These are phyloP conservation scores for Tolypocladium nubicola DNA, from an alignment of 2,329 filamentous ascomycete species.

Conservation along the genomic window DNA sequence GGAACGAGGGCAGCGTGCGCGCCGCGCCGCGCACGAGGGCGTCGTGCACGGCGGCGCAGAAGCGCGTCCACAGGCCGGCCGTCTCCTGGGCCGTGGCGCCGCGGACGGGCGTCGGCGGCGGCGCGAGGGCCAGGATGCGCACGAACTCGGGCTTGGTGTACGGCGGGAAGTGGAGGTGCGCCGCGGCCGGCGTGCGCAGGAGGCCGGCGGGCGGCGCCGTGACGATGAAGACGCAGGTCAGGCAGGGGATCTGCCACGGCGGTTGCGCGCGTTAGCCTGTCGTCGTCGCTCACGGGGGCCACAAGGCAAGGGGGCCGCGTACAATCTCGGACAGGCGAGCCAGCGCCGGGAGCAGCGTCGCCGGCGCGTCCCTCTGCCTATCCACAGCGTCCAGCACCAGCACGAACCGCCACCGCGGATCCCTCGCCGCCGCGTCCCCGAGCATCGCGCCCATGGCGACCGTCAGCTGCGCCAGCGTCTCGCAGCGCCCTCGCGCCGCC, in stretches of 20 bases:
- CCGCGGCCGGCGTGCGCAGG: conserved; percentile 58
- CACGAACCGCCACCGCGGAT: conserved; percentile 51
- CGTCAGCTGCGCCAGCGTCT: conserved; percentile 67
- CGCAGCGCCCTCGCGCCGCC: conserved; percentile 42
- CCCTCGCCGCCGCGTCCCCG: conserved; percentile 25
- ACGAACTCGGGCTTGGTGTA: conserved; percentile 77
- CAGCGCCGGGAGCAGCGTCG: conserved; percentile 70
- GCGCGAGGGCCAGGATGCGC: conserved; percentile 54
- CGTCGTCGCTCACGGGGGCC: too few species aligned
- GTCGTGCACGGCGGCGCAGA: conserved; percentile 78
- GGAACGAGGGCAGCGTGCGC: conserved; percentile 66
- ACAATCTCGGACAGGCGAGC: conserved; percentile 74
- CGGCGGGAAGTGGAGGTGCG: conserved; percentile 72
- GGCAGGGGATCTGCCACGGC: conserved; percentile 55
- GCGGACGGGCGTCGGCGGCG: conserved; percentile 29
- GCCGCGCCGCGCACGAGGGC: conserved; percentile 71
- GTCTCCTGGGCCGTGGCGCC: conserved; percentile 46
- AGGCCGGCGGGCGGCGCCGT: conserved; percentile 59
- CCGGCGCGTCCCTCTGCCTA: conserved; percentile 66
- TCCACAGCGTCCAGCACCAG: conserved; percentile 86
- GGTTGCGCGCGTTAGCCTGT: not conserved
- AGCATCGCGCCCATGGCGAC: conserved; percentile 62
- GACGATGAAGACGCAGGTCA: conserved; percentile 69
- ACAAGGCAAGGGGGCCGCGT: conserved; percentile 17
- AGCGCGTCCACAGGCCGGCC: conserved; percentile 65